phyloP scores from a whole-genome alignment of 2,329 filamentous ascomycete genomes.

The Colletotrichum sp. region DNA sequence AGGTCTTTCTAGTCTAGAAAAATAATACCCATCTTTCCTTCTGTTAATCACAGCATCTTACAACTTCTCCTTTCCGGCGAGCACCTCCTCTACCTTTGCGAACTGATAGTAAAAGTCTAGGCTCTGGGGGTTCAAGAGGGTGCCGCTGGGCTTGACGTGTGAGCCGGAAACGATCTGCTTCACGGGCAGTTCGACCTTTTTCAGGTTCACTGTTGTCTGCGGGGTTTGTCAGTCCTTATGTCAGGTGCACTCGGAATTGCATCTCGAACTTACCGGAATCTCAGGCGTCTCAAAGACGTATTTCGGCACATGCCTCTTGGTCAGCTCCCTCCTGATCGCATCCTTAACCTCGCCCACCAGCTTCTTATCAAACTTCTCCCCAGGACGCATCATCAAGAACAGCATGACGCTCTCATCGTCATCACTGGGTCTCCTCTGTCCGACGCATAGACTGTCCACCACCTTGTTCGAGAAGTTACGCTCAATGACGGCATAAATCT shows the following conservation, averaged over 20 bases:
- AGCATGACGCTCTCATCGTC: conserved; percentile 60
- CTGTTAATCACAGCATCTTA: conserved; percentile 28
- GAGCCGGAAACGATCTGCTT: conserved; percentile 84
- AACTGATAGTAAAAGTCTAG: conserved; percentile 83
- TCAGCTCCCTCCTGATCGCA: conserved; percentile 69
- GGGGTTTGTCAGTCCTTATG: no score
- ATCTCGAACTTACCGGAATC: conserved; percentile 65
- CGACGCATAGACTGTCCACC: conserved; percentile 79
- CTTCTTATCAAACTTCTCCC: conserved; percentile 55
- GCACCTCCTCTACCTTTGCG: conserved; percentile 70
- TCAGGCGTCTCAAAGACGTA: conserved; percentile 82
- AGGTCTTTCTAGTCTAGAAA: not conserved
- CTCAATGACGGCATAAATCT: conserved; percentile 80
- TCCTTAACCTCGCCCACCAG: conserved; percentile 66
- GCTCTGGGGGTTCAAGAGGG: conserved; percentile 76
- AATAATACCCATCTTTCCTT: not conserved
- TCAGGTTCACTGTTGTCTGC: conserved; percentile 78
- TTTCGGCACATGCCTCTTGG: conserved; percentile 77
- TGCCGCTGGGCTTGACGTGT: conserved; percentile 76
- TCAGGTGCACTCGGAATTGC: no score
- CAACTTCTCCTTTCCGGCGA: conserved; percentile 51
- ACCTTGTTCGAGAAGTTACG: conserved; percentile 66
- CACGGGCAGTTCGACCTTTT: conserved; percentile 85
- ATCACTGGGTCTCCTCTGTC: conserved; percentile 69
- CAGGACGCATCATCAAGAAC: conserved; percentile 62